Base-by-base conservation (phyloP, 1,139 yeast species). In the Geotrichum siamense region DNA sequence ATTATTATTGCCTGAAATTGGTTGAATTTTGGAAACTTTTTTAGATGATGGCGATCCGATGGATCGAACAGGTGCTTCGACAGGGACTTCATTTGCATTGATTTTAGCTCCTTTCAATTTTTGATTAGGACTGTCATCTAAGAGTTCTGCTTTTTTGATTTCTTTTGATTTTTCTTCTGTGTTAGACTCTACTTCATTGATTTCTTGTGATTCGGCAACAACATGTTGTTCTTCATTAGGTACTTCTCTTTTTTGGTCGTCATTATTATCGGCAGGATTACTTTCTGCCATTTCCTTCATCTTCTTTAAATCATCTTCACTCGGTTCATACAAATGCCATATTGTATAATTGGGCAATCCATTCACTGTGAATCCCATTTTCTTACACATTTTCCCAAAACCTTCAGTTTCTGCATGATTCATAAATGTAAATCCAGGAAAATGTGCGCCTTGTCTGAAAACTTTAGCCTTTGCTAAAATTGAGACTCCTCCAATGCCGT, bases 341-440 rank as follows among this genome's bases (percentile, higher is more conserved):
- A 85, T 80, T 27, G 85, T 91, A 61, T 86, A 85, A 63, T 85
- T 93, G 6, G 94, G 89, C 52, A 85, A 69, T 1, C 96, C 95
- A 47, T 76, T 75, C 21, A 85, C 95, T 10, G 78, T 70, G 61
- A 74, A 83, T 8, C 87, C 89, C 91, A 85, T 82, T 56, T 78
- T 69, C 55, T 81, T 78, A 54, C 85, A 77, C 67, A 85, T 68
- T 59, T 85, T 86, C 26, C 95, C 96, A 64, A 85, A 86, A 0
- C 91, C 95, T 64, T 85, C 96, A 5, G 96, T 85, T 62, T 85
- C 96, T 1, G 95, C 95, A 59, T 85, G 96, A 56, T 82, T 82
- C 64, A 79, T 79, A 62, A 84, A 84, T 20, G 94, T 79, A 61
- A 84, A 85, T 1, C 94, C 95, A 4, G 95, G 94, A 72, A 85